Conservation (phyloP, 2,329 filamentous ascomycete species). For the Aureobasidium sp. region DNA sequence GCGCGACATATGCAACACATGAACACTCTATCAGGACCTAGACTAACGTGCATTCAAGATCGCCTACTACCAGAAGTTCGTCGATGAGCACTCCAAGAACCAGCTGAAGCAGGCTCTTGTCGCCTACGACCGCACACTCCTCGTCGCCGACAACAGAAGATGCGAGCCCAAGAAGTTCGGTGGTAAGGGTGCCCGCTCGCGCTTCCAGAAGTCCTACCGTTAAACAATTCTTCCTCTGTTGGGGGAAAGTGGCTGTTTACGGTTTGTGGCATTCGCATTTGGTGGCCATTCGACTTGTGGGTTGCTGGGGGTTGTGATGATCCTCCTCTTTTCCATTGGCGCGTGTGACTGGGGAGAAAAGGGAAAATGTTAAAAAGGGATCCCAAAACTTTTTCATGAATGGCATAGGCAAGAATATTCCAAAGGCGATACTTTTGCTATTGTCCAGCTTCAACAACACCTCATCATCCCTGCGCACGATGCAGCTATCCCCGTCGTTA, state of each 20-base stretch:
- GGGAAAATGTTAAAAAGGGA: conserved; percentile 3
- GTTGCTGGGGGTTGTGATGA: conserved; percentile 6
- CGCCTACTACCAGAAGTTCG: conserved; percentile 99
- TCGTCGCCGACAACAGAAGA: conserved; percentile 98
- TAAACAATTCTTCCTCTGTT: conserved; percentile 45
- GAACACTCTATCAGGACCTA: neutral
- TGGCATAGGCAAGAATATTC: conserved; percentile 10
- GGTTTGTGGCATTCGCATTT: conserved; percentile 13
- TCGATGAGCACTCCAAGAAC: conserved; percentile 99
- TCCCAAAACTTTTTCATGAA: conserved; percentile 8
- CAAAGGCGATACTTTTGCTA: conserved; percentile 2
- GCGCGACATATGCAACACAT: neutral
- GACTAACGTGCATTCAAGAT: conserved; percentile 36
- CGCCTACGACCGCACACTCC: conserved; percentile 91
- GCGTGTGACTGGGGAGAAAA: neutral
- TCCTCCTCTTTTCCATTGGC: neutral
- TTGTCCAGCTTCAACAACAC: conserved; percentile 5
- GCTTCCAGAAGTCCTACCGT: conserved; percentile 99
- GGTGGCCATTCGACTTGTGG: neutral
- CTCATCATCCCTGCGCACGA: neutral
- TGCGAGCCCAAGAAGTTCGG: conserved; percentile 99
- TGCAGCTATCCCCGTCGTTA: neutral
- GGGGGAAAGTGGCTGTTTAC: neutral
- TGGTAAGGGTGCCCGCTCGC: conserved; percentile 86
- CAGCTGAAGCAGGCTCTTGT: conserved; percentile 94